These are phyloP conservation scores for Termitomyces sp. DNA, from an alignment of 768 basidiomycete species.

Conservation along the genomic window DNA sequence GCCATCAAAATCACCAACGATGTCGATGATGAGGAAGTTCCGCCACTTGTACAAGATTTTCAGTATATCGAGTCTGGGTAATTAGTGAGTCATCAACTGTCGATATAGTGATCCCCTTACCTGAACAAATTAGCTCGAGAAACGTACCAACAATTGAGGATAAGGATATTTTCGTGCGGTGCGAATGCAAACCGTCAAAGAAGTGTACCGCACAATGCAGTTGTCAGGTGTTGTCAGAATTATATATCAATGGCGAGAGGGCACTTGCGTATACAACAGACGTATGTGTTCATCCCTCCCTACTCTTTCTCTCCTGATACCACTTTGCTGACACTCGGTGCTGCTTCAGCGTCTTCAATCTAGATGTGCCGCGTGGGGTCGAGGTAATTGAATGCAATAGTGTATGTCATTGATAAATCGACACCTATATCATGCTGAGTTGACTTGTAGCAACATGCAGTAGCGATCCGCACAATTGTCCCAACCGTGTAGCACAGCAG, in stretches of 20 bases:
- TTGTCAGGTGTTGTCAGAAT: slow-evolving; percentile 43
- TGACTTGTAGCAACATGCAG: slow-evolving; percentile 34
- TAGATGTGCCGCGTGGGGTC: slow-evolving; percentile 33
- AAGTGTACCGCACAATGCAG: slow-evolving; percentile 29
- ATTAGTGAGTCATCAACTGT: slow-evolving; percentile 31
- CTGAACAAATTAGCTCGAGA: slow-evolving; percentile 10
- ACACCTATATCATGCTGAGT: background rate
- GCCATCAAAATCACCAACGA: slow-evolving; percentile 31
- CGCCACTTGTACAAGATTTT: slow-evolving; percentile 38
- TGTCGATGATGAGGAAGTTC: slow-evolving; percentile 40
- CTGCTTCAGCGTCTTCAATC: slow-evolving; percentile 42
- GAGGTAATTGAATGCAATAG: slow-evolving; percentile 67
- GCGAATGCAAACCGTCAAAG: slow-evolving; percentile 38
- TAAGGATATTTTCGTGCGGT: slow-evolving; percentile 33
- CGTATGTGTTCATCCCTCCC: slow-evolving; percentile 17
- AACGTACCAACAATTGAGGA: slow-evolving; percentile 17
- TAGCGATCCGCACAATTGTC: slow-evolving; percentile 37
- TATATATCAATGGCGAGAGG: slow-evolving; percentile 20
- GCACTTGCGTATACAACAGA: slow-evolving; percentile 40
- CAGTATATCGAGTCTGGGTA: slow-evolving; percentile 52
- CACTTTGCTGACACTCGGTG: background rate
- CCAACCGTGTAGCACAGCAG: slow-evolving; percentile 57
- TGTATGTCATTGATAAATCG: slow-evolving; percentile 26
- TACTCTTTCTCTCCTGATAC: background rate
- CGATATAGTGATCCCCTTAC: background rate